Percentiles rank a stretch among this genome's conserved stretches.
phyloP scores from a whole-genome alignment of 1,284 basidiomycete genomes.

The Moniliella sp. region DNA sequence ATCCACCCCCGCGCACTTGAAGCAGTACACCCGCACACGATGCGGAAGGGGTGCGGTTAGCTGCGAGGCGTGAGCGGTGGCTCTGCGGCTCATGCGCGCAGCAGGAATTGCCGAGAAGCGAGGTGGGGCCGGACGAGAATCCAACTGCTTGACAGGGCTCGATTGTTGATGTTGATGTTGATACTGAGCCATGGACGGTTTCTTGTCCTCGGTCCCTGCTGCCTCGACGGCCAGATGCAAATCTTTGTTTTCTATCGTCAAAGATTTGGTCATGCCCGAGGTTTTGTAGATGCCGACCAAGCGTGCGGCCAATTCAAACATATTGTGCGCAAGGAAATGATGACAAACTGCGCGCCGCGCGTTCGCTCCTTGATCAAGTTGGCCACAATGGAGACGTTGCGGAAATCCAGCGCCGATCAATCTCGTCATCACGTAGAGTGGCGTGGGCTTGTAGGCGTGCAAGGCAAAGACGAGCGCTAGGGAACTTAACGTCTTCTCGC shows the following conservation, averaged over 20 bases:
- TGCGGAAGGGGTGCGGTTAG: too few species aligned
- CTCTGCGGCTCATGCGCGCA: too few species aligned
- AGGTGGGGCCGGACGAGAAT: too few species aligned
- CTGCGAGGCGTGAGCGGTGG: too few species aligned
- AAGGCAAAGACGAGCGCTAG: slow-evolving; percentile 89
- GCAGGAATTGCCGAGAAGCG: too few species aligned
- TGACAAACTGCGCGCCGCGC: slow-evolving; percentile 80
- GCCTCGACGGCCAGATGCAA: background rate
- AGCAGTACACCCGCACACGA: too few species aligned
- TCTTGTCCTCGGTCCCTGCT: background rate
- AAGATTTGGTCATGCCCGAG: slow-evolving; percentile 52
- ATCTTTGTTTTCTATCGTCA: background rate
- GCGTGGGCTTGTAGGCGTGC: slow-evolving; percentile 85
- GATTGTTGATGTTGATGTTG: too few species aligned
- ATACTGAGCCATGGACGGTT: too few species aligned
- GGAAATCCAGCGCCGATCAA: slow-evolving; percentile 57
- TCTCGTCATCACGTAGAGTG: slow-evolving; percentile 72
- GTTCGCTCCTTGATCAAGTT: slow-evolving; percentile 53
- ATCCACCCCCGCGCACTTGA: too few species aligned
- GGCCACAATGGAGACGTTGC: slow-evolving; percentile 92
- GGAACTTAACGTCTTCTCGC: slow-evolving; percentile 81
- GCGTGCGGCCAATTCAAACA: slow-evolving; percentile 38
- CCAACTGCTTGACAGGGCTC: too few species aligned
- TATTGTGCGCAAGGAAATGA: slow-evolving; percentile 62
- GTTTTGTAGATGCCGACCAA: slow-evolving; percentile 97